phyloP scores from a whole-genome alignment of 2,329 filamentous ascomycete species.

The Colletotrichum sansevieriae region DNA sequence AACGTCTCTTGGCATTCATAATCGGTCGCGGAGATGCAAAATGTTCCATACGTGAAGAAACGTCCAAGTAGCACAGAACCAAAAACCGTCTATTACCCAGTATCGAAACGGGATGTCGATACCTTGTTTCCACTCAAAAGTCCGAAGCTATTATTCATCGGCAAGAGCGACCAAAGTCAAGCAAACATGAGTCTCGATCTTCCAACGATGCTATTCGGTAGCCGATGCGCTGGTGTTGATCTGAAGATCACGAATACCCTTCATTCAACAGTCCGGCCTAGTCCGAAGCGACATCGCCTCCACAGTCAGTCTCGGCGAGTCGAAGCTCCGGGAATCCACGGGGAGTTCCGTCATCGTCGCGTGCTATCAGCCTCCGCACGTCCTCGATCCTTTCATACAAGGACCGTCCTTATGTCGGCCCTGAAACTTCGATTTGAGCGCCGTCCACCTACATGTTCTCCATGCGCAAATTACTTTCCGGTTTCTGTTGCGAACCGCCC shows the following conservation, averaged over 20 bases:
- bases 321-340: neutral
- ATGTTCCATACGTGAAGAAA: no score
- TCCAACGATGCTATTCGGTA: neutral
- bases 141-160: no score
- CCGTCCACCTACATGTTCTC: neutral
- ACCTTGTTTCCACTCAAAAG: no score
- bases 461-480: slow-evolving; percentile 5
- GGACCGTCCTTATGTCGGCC: slow-evolving; percentile 17
- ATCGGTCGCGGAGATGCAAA: no score
- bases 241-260: slow-evolving; percentile 19
- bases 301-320: slow-evolving; percentile 14
- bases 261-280: neutral
- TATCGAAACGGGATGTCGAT: no score
- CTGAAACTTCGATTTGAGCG: neutral
- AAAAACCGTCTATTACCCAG: no score
- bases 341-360: neutral
- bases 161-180: neutral
- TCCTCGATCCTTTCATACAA: slow-evolving; percentile 7
- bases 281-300: slow-evolving; percentile 5
- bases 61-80: no score
- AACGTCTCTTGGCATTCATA: no score
- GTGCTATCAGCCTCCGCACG: neutral
- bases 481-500: slow-evolving; percentile 1
- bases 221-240: slow-evolving; percentile 18
- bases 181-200: neutral